phyloP scores from a whole-genome alignment of 495 filamentous ascomycete genomes.

The Hypoxylon cercidicola region DNA sequence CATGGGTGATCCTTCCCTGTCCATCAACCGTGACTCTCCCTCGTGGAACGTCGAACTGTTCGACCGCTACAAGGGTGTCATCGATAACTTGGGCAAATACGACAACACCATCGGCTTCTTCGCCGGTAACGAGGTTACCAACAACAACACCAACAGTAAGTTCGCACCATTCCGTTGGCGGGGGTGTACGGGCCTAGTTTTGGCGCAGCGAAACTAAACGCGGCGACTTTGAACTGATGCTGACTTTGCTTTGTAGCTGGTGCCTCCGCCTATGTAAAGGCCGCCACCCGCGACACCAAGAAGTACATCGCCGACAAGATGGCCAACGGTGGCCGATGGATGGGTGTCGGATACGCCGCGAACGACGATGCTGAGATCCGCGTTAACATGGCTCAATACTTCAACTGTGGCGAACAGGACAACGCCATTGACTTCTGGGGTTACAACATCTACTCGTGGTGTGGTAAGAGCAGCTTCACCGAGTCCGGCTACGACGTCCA shows the following conservation, averaged over 20 bases:
- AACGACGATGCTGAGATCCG: constrained; percentile 89
- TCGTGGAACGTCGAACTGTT: constrained; percentile 80
- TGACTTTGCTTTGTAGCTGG: constrained; percentile 50
- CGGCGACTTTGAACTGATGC: neutral
- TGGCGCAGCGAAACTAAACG: too few species aligned
- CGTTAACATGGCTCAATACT: constrained; percentile 81
- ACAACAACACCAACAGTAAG: constrained; percentile 76
- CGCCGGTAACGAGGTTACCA: constrained; percentile 95
- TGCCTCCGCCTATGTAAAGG: constrained; percentile 93
- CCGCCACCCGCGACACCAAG: constrained; percentile 94
- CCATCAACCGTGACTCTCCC: constrained; percentile 85
- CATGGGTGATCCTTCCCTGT: constrained; percentile 78
- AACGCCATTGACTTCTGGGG: constrained; percentile 93
- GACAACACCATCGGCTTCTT: constrained; percentile 95
- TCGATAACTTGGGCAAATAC: constrained; percentile 82
- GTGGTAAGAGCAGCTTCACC: constrained; percentile 78
- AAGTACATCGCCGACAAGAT: constrained; percentile 80
- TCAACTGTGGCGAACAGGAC: constrained; percentile 80
- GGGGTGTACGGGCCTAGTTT: too few species aligned
- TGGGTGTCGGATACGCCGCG: constrained; percentile 95
- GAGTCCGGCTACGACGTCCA: constrained; percentile 81
- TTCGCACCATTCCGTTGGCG: neutral
- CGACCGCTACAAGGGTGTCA: constrained; percentile 80
- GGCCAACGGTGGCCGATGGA: constrained; percentile 68
- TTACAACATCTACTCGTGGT: constrained; percentile 99